phyloP scores from a whole-genome alignment of 129 eudicot species.

The Ambrosia artemisiifolia region DNA sequence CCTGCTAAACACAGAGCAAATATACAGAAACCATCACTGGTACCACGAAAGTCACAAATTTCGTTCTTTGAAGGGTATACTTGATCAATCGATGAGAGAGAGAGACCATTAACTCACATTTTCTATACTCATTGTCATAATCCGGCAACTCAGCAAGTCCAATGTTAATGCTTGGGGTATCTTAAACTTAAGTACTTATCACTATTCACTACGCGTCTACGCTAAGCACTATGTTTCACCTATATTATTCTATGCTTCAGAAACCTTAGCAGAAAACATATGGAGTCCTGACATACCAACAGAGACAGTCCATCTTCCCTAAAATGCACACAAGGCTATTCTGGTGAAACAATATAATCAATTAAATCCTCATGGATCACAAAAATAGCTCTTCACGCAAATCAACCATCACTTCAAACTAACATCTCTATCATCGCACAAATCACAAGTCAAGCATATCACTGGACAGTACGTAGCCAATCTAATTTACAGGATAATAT shows the following conservation, averaged over 20 bases:
- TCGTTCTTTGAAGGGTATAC: neutral
- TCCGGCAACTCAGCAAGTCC: too few species aligned
- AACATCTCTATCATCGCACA: slow-evolving; percentile 8
- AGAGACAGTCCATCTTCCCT: neutral
- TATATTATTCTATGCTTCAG: neutral
- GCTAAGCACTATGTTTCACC: neutral
- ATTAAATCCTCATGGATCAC: neutral
- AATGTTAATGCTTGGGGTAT: neutral
- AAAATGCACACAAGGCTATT: slow-evolving; percentile 2
- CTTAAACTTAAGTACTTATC: too few species aligned
- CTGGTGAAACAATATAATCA: neutral
- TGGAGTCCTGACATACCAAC: neutral
- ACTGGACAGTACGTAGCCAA: neutral
- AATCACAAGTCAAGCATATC: neutral
- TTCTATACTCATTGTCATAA: too few species aligned
- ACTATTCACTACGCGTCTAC: too few species aligned
- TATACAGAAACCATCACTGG: neutral
- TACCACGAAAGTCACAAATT: neutral
- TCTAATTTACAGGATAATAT: neutral
- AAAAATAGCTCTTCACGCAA: neutral
- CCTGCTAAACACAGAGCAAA: slow-evolving; percentile 3
- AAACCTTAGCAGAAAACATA: slow-evolving; percentile 9
- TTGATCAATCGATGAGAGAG: neutral
- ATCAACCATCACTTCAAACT: neutral
- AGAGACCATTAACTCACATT: too few species aligned